Conservation (phyloP, 2,329 filamentous ascomycete species). For the Talaromyces amestolkiae region DNA sequence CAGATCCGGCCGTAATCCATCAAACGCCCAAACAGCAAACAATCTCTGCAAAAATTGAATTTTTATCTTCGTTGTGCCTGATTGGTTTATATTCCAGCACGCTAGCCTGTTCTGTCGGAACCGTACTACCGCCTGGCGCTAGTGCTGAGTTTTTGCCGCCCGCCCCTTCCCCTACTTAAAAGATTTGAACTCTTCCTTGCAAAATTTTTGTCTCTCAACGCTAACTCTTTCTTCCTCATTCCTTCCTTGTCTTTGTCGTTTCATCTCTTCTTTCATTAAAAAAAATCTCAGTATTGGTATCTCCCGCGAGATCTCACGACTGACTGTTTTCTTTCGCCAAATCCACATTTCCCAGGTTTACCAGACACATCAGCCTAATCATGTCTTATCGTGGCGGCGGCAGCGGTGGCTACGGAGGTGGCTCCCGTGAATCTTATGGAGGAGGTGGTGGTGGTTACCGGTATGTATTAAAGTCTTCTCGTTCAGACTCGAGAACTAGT, state of each 20-base stretch:
- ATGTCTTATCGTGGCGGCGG: constrained; percentile 67
- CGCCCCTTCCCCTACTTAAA: constrained; percentile 6
- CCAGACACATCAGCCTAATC: constrained; percentile 30
- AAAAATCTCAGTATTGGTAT: not conserved
- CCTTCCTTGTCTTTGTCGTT: constrained; percentile 25
- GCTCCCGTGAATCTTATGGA: constrained; percentile 43
- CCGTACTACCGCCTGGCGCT: constrained; percentile 1
- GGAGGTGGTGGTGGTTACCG: constrained; percentile 56
- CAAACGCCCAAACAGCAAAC: not conserved
- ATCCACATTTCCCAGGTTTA: not conserved
- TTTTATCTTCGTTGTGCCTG: not conserved
- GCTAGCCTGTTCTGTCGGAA: constrained; percentile 1
- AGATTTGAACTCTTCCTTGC: constrained; percentile 23
- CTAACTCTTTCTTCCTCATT: constrained; percentile 31
- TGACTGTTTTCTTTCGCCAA: not conserved
- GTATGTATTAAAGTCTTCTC: constrained; percentile 30
- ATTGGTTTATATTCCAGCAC: not conserved
- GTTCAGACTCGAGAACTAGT: not conserved
- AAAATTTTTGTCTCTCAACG: constrained; percentile 26
- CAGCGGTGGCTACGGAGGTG: constrained; percentile 45
- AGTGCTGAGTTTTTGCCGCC: constrained; percentile 13
- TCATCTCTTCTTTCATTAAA: constrained; percentile 12
- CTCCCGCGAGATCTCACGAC: not conserved
- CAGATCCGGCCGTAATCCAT: not conserved
- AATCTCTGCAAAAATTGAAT: not conserved